Percentiles rank a stretch among this genome's conserved stretches.
Conservation (phyloP, 2,329 filamentous ascomycete species). For the Penicillium expansum region DNA sequence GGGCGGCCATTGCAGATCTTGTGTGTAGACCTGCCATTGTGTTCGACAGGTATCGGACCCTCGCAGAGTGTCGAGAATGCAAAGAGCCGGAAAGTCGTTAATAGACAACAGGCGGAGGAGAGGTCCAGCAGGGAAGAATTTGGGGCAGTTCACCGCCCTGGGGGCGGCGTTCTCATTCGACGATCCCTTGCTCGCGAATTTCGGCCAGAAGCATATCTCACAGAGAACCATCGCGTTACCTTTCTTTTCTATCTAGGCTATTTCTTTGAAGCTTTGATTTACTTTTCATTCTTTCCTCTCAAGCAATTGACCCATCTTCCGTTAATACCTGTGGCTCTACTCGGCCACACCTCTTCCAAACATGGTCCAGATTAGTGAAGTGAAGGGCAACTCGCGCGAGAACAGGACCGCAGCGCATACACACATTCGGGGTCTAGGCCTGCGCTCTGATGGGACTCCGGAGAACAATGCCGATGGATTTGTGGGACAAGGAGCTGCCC, state of each 20-base stretch:
- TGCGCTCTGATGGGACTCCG: constrained; percentile 80
- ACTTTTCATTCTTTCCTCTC: not conserved
- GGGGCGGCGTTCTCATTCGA: constrained; percentile 29
- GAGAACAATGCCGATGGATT: constrained; percentile 80
- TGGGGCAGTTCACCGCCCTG: constrained; percentile 39
- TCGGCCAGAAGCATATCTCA: constrained; percentile 30
- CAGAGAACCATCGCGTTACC: constrained; percentile 14
- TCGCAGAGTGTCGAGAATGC: not conserved
- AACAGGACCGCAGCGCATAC: constrained; percentile 95
- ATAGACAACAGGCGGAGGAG: constrained; percentile 9
- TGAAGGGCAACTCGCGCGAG: constrained; percentile 91
- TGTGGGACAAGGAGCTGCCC: constrained; percentile 79
- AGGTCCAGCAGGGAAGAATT: constrained; percentile 29
- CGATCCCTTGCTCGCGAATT: constrained; percentile 35
- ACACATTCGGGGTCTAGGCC: constrained; percentile 91
- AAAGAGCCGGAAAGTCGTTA: not conserved
- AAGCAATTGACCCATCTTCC: constrained; percentile 4
- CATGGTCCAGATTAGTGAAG: constrained; percentile 90
- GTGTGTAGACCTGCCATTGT: constrained; percentile 34
- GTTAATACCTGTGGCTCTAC: constrained; percentile 20
- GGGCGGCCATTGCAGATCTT: constrained; percentile 31
- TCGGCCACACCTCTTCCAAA: constrained; percentile 29
- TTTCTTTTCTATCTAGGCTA: constrained; percentile 14
- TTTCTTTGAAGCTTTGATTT: constrained; percentile 12
- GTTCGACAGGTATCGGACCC: constrained; percentile 12